Conservation (phyloP, 2,329 filamentous ascomycete species). For the Pseudocercospora fijiensis region DNA sequence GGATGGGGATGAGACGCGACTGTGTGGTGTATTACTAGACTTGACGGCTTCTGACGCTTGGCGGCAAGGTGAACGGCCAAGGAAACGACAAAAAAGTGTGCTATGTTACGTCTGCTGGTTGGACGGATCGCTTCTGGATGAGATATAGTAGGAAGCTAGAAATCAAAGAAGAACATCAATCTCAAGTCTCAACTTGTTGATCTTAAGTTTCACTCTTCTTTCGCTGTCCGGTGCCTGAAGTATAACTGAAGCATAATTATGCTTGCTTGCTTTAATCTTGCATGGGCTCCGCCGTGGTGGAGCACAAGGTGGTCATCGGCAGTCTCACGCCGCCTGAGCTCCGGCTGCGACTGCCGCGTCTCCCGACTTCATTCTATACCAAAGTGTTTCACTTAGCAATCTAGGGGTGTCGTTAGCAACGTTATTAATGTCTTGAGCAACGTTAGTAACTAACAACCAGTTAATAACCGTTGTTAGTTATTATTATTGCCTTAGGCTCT, state of each 20-base stretch:
- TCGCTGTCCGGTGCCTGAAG: neutral
- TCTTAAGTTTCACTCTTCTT: neutral
- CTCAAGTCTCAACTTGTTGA: neutral
- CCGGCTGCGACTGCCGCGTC: too few species aligned
- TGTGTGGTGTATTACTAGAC: constrained; percentile 5
- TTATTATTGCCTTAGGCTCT: too few species aligned
- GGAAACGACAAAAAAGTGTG: neutral
- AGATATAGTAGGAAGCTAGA: neutral
- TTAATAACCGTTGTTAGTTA: too few species aligned
- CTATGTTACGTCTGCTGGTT: constrained; percentile 7
- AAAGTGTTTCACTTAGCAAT: too few species aligned
- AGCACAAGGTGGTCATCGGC: neutral
- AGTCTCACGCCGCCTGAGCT: neutral
- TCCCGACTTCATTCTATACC: too few species aligned
- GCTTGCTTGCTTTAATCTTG: neutral
- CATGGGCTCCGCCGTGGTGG: neutral
- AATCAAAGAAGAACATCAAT: neutral
- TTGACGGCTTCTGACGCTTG: neutral
- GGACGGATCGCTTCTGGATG: constrained; percentile 1
- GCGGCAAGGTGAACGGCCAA: neutral
- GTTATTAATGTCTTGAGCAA: too few species aligned
- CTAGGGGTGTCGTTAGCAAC: too few species aligned
- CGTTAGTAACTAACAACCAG: too few species aligned
- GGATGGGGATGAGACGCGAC: neutral
- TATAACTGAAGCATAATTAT: neutral